A percentile compares a stretch with the other conserved stretches of the same genome.
phyloP scores from a whole-genome alignment of 768 basidiomycete species.

The Amanita pseudoporphyria region DNA sequence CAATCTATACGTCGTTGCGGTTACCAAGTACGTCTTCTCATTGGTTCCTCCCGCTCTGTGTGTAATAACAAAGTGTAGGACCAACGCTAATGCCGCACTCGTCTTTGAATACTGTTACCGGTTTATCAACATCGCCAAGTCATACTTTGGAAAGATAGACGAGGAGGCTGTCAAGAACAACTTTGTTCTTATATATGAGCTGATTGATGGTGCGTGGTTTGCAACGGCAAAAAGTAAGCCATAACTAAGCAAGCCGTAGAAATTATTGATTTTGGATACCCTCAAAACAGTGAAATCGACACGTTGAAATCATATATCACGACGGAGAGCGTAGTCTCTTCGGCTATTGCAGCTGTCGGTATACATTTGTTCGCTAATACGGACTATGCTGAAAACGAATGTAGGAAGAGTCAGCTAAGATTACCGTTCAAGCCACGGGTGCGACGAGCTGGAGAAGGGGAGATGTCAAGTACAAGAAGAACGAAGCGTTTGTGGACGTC shows the following conservation, averaged over 20 bases:
- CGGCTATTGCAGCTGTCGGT: conserved; percentile 74
- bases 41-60: not conserved
- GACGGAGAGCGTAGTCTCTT: conserved; percentile 88
- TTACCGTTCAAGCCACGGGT: conserved; percentile 95
- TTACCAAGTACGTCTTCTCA: conserved; percentile 68
- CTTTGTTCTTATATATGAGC: conserved; percentile 96
- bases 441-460: conserved; percentile 91
- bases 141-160: conserved; percentile 97
- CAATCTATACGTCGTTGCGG: conserved; percentile 91
- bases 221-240: too few relatives aligned
- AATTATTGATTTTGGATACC: conserved; percentile 98
- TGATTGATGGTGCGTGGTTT: conserved; percentile 77
- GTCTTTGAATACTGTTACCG: conserved; percentile 98
- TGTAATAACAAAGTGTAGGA: conserved; percentile 34
- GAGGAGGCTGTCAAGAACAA: conserved; percentile 99
- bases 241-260: conserved; percentile 30
- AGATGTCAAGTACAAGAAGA: conserved; percentile 99
- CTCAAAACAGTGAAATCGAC: conserved; percentile 98
- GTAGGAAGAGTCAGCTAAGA: conserved; percentile 95
- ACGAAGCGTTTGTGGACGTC: conserved; percentile 99
- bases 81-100: conserved; percentile 94
- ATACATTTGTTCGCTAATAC: not conserved
- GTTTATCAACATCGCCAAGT: conserved; percentile 88
- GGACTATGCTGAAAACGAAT: conserved; percentile 4
- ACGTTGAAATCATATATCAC: conserved; percentile 98